These are phyloP conservation scores for Gnetum montanum DNA, from an alignment of 75 land plant genomes.

Conservation along the genomic window DNA sequence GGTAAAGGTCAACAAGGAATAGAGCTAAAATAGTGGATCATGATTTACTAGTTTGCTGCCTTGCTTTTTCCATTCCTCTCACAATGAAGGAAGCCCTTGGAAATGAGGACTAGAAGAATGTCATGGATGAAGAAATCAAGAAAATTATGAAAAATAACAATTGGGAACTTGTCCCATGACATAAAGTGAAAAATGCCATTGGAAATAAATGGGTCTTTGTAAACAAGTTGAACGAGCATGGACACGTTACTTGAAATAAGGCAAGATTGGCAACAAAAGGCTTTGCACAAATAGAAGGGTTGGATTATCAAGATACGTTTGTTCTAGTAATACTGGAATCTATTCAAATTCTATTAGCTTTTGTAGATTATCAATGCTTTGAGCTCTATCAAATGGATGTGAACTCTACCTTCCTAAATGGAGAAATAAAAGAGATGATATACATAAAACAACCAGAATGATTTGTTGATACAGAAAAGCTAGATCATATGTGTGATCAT, in stretches of 20 bases:
- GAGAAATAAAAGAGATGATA: not conserved
- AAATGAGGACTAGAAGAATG: not conserved
- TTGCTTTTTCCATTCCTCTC: too few species aligned
- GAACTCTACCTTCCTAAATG: not conserved
- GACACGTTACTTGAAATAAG: not conserved
- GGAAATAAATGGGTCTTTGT: not conserved
- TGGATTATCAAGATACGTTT: not conserved
- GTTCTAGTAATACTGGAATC: not conserved
- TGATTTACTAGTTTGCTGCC: too few species aligned
- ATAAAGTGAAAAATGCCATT: not conserved
- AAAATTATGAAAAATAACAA: not conserved
- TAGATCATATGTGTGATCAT: not conserved
- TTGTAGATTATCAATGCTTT: not conserved
- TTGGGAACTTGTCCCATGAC: not conserved
- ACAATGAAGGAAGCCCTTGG: not conserved
- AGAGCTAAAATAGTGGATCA: too few species aligned
- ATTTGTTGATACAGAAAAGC: not conserved
- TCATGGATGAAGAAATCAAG: not conserved
- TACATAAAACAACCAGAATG: not conserved
- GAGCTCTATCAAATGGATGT: not conserved
- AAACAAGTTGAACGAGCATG: not conserved
- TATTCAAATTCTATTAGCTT: not conserved
- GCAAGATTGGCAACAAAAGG: not conserved
- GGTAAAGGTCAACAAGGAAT: too few species aligned
- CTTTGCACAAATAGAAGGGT: not conserved